Evolutionary conservation across 805 yeast species (phyloP).

Genomic region (Tetrapisispora taiwanensis): DNA sequence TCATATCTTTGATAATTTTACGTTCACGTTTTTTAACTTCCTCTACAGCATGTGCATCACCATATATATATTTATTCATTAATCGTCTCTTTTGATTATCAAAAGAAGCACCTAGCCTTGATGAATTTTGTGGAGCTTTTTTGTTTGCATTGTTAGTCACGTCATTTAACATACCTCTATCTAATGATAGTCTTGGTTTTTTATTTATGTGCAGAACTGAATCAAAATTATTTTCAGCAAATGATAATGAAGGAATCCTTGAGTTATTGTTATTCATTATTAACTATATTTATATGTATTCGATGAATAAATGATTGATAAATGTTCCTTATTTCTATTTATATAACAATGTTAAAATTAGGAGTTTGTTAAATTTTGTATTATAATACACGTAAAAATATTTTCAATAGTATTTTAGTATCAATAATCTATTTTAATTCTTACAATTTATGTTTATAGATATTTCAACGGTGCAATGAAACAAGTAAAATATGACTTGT

Average conservation of each 20-base stretch:
- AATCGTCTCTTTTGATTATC: slow-evolving; percentile 11
- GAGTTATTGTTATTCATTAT: slow-evolving; percentile 7
- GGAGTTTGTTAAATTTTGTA: no score
- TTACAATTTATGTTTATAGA: no score
- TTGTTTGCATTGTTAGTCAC: slow-evolving; percentile 11
- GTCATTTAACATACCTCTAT: slow-evolving; percentile 11
- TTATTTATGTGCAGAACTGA: slow-evolving; percentile 4
- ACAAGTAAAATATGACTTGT: no score
- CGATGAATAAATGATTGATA: no score
- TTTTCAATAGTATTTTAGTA: no score
- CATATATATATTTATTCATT: slow-evolving; percentile 20
- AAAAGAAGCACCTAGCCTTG: not conserved
- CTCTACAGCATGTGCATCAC: slow-evolving; percentile 25
- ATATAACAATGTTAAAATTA: no score
- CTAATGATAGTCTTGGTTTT: slow-evolving; percentile 6
- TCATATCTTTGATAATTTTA: slow-evolving; percentile 23
- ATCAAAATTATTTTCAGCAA: not conserved
- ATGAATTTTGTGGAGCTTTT: not conserved
- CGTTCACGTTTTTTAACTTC: slow-evolving; percentile 26
- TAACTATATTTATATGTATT: no score
- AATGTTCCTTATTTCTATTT: no score
- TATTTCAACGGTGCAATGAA: no score
- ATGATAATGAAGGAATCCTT: slow-evolving; percentile 13
- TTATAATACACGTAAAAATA: no score
- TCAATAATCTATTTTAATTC: no score